Evolutionary conservation across 106 monocot species (phyloP).

Genomic region (Acorus calamus): DNA sequence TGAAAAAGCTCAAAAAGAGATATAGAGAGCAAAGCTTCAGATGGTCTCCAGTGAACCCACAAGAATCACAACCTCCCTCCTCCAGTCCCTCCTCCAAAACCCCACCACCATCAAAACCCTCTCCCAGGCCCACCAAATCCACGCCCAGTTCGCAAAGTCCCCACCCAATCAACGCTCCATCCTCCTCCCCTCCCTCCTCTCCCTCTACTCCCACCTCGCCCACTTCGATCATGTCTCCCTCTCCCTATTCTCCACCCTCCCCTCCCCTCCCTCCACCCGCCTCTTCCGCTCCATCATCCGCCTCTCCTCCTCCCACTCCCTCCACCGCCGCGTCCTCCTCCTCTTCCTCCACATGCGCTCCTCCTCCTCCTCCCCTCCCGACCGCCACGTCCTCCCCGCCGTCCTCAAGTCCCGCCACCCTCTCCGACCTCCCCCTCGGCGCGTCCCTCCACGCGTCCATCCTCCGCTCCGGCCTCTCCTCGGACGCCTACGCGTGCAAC

Average conservation of each 20-base stretch:
- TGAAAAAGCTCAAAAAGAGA: too few species aligned
- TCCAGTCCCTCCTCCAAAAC: too few species aligned
- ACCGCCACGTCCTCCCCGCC: constrained; percentile 40
- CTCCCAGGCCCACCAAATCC: constrained; percentile 47
- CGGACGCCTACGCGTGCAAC: constrained; percentile 49
- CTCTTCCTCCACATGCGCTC: constrained; percentile 39
- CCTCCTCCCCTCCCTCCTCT: constrained; percentile 18
- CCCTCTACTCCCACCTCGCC: constrained; percentile 27
- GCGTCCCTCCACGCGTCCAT: constrained; percentile 37
- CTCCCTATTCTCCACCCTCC: constrained; percentile 19
- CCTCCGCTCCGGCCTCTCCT: constrained; percentile 28
- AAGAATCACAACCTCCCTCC: too few species aligned
- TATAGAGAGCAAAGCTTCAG: too few species aligned
- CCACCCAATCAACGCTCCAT: neutral
- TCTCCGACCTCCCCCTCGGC: constrained; percentile 23
- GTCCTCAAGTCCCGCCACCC: constrained; percentile 54
- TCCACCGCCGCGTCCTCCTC: constrained; percentile 21
- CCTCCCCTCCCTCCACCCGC: constrained; percentile 24
- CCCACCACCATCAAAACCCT: too few species aligned
- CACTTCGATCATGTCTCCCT: constrained; percentile 17
- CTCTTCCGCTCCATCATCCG: constrained; percentile 43
- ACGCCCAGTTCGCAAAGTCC: constrained; percentile 48
- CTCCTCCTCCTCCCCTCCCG: constrained; percentile 5
- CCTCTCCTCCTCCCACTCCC: constrained; percentile 34
- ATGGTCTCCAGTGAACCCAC: too few species aligned